Conservation (phyloP, 805 yeast genomes). For the Tetrapisispora arboricola region DNA sequence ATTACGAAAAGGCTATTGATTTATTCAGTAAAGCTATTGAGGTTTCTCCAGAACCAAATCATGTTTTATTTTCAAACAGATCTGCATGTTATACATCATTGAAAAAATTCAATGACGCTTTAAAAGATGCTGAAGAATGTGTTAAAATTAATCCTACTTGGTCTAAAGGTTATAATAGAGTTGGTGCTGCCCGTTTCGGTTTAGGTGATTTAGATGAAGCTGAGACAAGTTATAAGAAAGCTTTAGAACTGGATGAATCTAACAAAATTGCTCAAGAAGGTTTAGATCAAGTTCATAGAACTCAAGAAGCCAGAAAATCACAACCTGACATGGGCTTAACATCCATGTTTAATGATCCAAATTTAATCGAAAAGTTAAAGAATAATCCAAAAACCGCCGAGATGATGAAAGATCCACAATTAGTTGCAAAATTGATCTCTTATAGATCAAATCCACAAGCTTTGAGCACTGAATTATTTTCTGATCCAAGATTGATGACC, state of each 20-base stretch:
- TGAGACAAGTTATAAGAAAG: slow-evolving; percentile 57
- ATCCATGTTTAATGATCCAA: slow-evolving; percentile 71
- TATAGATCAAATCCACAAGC: slow-evolving; percentile 66
- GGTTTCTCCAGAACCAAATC: slow-evolving; percentile 72
- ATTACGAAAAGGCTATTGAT: slow-evolving; percentile 70
- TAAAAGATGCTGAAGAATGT: slow-evolving; percentile 78
- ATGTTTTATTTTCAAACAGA: slow-evolving; percentile 86
- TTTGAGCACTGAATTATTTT: slow-evolving; percentile 55
- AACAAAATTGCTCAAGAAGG: slow-evolving; percentile 88
- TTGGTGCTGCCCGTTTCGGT: slow-evolving; percentile 91
- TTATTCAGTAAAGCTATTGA: slow-evolving; percentile 80
- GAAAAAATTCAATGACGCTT: slow-evolving; percentile 62
- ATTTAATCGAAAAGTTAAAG: slow-evolving; percentile 61
- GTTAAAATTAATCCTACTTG: slow-evolving; percentile 71
- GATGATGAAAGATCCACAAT: slow-evolving; percentile 74
- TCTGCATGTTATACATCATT: slow-evolving; percentile 84
- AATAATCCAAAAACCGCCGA: slow-evolving; percentile 81
- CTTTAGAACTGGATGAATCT: slow-evolving; percentile 66
- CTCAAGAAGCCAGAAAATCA: slow-evolving; percentile 40
- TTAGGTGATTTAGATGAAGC: slow-evolving; percentile 72
- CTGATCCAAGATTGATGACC: slow-evolving; percentile 82
- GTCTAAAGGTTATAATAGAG: slow-evolving; percentile 94
- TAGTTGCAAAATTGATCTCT: slow-evolving; percentile 54
- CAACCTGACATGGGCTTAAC: slow-evolving; percentile 69
- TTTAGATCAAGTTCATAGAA: slow-evolving; percentile 54